A percentile compares a stretch with the other conserved stretches of the same genome.
phyloP scores from a whole-genome alignment of 306 rosid species.

The Rubus parviflorus region DNA sequence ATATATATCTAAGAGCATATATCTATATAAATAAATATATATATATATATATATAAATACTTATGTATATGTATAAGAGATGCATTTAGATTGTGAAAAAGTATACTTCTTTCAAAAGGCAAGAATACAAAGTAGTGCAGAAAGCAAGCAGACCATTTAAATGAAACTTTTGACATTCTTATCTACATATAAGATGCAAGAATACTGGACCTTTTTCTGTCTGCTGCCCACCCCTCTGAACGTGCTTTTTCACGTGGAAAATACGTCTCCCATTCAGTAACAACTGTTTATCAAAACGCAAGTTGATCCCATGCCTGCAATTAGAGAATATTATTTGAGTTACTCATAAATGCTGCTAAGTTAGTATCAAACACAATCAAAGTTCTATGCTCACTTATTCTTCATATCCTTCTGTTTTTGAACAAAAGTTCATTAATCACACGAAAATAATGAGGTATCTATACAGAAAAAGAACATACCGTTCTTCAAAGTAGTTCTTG shows the following conservation, averaged over 20 bases:
- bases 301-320: constrained; percentile 57
- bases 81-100: not conserved
- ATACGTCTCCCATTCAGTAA: constrained; percentile 51
- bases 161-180: not conserved
- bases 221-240: constrained; percentile 35
- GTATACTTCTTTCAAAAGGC: not conserved
- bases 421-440: not conserved
- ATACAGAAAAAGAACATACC: constrained; percentile 40
- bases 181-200: constrained; percentile 12
- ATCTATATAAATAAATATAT: no score
- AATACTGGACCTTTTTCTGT: constrained; percentile 52
- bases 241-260: constrained; percentile 53
- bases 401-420: not conserved
- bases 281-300: constrained; percentile 46
- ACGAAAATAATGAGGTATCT: not conserved
- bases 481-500: constrained; percentile 46
- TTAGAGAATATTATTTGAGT: constrained; percentile 16
- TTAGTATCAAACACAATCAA: not conserved
- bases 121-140: not conserved
- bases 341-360: not conserved
- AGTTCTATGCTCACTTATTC: not conserved
- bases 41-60: no score
- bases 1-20: not conserved
- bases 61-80: not conserved
- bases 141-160: not conserved